Conservation (phyloP, 1,284 basidiomycete genomes). For the Papiliotrema nemorosa region DNA sequence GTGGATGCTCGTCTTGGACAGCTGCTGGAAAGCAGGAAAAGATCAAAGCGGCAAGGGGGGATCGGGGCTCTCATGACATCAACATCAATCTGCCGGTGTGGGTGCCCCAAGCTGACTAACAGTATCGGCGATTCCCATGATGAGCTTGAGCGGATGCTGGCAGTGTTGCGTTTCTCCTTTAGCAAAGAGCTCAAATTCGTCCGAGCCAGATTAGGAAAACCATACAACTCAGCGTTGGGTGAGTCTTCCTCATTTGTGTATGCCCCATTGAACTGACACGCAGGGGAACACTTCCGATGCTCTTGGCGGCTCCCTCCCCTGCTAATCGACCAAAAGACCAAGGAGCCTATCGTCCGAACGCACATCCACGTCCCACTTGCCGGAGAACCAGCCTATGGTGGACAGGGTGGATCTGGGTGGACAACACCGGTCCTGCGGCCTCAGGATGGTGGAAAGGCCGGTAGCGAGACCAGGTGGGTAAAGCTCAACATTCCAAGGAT, state of each 20-base stretch:
- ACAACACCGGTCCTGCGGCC: constrained; percentile 41
- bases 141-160: constrained; percentile 87
- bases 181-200: constrained; percentile 95
- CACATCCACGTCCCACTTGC: constrained; percentile 47
- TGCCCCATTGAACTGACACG: not conserved
- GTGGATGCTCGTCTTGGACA: too few species aligned
- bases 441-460: constrained; percentile 36
- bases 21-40: too few species aligned
- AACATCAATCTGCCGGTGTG: too few species aligned
- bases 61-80: too few species aligned
- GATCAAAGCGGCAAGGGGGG: too few species aligned
- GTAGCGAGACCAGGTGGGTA: constrained; percentile 33
- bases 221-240: constrained; percentile 90
- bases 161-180: constrained; percentile 81
- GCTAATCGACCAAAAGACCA: constrained; percentile 41
- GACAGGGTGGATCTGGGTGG: constrained; percentile 43
- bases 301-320: constrained; percentile 57
- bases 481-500: not conserved
- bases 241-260: constrained; percentile 4
- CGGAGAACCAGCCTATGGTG: constrained; percentile 44
- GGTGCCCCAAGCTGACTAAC: not conserved
- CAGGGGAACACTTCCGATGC: constrained; percentile 76
- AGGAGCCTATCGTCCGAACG: constrained; percentile 48
- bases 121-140: constrained; percentile 83
- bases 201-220: constrained; percentile 86